phyloP scores from a whole-genome alignment of 805 yeast genomes.

The Candida sphagnicola region DNA sequence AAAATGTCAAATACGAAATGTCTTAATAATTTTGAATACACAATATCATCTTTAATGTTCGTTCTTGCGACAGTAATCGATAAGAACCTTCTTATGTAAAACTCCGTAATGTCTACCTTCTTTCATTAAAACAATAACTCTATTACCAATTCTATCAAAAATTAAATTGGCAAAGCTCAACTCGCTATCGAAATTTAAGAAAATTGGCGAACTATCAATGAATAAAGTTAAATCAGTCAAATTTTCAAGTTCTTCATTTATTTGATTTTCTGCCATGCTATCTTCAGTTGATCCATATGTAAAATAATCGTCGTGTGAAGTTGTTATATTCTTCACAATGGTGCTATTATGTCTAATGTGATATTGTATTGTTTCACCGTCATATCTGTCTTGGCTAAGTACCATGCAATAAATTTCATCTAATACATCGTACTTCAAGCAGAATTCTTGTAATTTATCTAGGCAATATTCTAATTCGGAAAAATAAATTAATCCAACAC shows the following conservation, averaged over 20 bases:
- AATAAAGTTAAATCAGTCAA: constrained; percentile 38
- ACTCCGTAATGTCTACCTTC: constrained; percentile 49
- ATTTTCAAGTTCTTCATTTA: constrained; percentile 11
- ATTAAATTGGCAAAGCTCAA: constrained; percentile 47
- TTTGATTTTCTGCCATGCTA: constrained; percentile 4
- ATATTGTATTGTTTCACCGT: background rate
- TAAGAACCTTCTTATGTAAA: constrained; percentile 49
- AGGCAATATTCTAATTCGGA: constrained; percentile 51
- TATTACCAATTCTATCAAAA: constrained; percentile 49
- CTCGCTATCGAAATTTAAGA: constrained; percentile 45
- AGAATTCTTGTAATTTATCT: constrained; percentile 37
- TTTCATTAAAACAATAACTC: constrained; percentile 43
- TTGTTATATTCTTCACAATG: constrained; percentile 6
- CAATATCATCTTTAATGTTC: background rate
- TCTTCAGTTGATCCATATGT: constrained; percentile 16
- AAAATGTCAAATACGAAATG: constrained; percentile 1
- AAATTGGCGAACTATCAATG: constrained; percentile 45
- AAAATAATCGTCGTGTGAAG: constrained; percentile 19
- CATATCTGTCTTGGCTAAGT: constrained; percentile 10
- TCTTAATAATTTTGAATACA: background rate
- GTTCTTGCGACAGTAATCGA: constrained; percentile 36
- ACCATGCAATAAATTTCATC: constrained; percentile 30
- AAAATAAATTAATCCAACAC: constrained; percentile 45
- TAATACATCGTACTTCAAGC: constrained; percentile 16
- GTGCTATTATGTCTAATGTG: constrained; percentile 8